Base-by-base conservation (phyloP, 306 rosid species). In the Malus orientalis region DNA sequence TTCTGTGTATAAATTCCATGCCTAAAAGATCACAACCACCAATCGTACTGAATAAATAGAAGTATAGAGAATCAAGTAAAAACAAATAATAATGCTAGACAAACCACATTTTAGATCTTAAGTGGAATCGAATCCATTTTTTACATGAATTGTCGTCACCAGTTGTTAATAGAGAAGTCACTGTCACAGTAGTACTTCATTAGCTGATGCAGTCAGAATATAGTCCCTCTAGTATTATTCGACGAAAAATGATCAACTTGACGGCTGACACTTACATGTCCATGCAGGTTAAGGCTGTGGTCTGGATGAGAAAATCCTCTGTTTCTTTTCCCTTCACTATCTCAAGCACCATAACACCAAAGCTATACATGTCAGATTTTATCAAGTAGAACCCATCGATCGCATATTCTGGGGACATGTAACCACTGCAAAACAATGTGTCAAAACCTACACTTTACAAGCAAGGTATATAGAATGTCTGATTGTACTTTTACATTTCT, bases 321-420 rank as follows among this genome's bases (percentile, higher is more conserved):
- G 54, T 82, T 84, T 42, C 74, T 77, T 27, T 62, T 45, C 38
- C 84, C 81, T 74, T 80, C 36, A 86, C 53, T 9, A 82, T 76
- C 58, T 85, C 89, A 3, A 82, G 16, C 70, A 85, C 25, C 3
- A 85, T 36, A 73, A 86, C 84, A 9, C 87, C 89, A 44, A 83
- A 86, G 51, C 89, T 78, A 18, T 78, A 86, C 14, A 83, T 80
- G 25, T 86, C 89, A 11, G 86, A 80, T 72, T 84, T 87, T 1
- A 78, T 64, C n/a, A 84, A 87, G 70, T 79, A 87, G 2, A 30
- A 19, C 51, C 90, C 88, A 49, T 82, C 74, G 74, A 84, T 80
- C 4, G 87, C 84, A 82, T 87, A 87, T 72, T 84, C 78, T 2
- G 85, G 89, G 11, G 87, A 45, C 83, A 86, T 78, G 42, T 83